Conservation (phyloP, 345 rosid genomes). For the Excoecaria cochinchinensis region DNA sequence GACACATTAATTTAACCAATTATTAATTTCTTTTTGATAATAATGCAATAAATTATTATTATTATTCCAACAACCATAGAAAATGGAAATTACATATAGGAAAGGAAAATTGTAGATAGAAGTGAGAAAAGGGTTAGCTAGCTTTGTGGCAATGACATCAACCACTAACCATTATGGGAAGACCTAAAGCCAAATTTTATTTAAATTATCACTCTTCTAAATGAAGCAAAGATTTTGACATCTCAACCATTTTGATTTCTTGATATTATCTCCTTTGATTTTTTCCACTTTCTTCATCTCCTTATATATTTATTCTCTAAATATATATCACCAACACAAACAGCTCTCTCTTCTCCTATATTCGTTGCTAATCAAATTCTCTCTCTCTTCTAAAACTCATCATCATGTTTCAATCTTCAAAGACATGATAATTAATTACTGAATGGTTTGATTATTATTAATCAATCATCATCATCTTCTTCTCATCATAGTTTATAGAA, state of each 20-base stretch:
- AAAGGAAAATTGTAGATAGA: neutral
- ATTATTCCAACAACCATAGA: too few species aligned
- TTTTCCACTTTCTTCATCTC: constrained; percentile 13
- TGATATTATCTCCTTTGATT: constrained; percentile 2
- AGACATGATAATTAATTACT: neutral
- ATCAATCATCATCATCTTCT: neutral
- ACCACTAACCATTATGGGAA: constrained; percentile 29
- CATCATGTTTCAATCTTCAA: neutral
- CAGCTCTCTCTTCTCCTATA: neutral
- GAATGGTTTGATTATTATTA: neutral
- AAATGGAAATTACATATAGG: neutral
- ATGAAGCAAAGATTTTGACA: constrained; percentile 48
- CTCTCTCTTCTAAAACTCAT: neutral
- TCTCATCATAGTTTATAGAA: neutral
- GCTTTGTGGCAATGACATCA: constrained; percentile 29
- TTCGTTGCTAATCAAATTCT: neutral
- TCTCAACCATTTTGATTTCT: constrained; percentile 47
- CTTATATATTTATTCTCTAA: neutral
- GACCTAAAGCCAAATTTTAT: constrained; percentile 20
- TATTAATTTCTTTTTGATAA: too few species aligned
- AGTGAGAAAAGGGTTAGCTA: neutral
- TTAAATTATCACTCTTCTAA: constrained; percentile 16
- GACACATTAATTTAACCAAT: too few species aligned
- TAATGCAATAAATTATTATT: too few species aligned
- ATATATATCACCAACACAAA: neutral